phyloP scores from a whole-genome alignment of 768 basidiomycete species.

The Boletus barrowsii region DNA sequence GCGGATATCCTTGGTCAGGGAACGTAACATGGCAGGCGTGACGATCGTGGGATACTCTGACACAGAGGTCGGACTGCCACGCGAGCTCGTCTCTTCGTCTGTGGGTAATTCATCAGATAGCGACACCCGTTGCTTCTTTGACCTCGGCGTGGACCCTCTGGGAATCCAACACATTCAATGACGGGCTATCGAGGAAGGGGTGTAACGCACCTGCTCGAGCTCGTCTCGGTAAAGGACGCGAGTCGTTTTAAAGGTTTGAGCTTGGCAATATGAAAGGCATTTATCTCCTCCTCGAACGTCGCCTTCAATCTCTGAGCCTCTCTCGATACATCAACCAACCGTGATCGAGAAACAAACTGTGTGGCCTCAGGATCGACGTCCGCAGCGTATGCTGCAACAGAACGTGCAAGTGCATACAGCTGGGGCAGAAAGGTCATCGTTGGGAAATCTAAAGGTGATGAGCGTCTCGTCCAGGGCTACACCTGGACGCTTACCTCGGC shows the following conservation, averaged over 20 bases:
- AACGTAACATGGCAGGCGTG: constrained; percentile 63
- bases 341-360: constrained; percentile 14
- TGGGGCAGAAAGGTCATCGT: constrained; percentile 48
- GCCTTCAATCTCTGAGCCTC: constrained; percentile 32
- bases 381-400: constrained; percentile 24
- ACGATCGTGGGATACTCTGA: constrained; percentile 38
- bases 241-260: constrained; percentile 47
- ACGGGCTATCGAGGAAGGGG: not conserved
- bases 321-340: constrained; percentile 29
- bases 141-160: constrained; percentile 23
- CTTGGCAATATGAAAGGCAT: constrained; percentile 37
- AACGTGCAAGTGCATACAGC: constrained; percentile 41
- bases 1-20: constrained; percentile 30
- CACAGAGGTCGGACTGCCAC: constrained; percentile 28
- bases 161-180: constrained; percentile 4
- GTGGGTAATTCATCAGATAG: constrained; percentile 30
- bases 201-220: constrained; percentile 37
- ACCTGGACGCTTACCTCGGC: constrained; percentile 21
- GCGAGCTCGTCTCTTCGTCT: constrained; percentile 31
- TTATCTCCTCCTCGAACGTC: constrained; percentile 38
- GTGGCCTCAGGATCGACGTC: constrained; percentile 5
- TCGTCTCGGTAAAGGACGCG: constrained; percentile 41
- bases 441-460: constrained; percentile 28
- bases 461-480: not conserved
- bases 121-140: constrained; percentile 46